Evolutionary conservation across 2,329 filamentous ascomycete genomes (phyloP).

Genomic region (Lasiodiplodia sp.): DNA sequence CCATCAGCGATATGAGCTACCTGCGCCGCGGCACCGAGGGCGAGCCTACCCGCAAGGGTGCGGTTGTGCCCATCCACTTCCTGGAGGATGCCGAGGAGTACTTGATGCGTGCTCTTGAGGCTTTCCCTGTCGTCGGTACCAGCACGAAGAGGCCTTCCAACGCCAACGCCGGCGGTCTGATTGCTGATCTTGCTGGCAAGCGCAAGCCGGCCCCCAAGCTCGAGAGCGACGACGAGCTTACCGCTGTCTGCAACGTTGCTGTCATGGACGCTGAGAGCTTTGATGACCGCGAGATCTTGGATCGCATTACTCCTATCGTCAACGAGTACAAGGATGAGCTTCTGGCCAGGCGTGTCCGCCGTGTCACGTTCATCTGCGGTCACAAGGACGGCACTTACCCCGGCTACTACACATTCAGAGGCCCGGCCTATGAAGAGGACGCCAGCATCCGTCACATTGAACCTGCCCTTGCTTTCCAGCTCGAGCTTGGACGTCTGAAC

Average conservation of each 20-base stretch:
- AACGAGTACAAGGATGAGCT: conserved; percentile 85
- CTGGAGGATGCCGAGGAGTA: conserved; percentile 88
- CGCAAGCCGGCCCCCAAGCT: conserved; percentile 65
- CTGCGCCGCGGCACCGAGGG: conserved; percentile 72
- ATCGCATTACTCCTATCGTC: conserved; percentile 77
- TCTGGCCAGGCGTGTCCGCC: conserved; percentile 79
- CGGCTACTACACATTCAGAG: conserved; percentile 98
- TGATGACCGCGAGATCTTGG: conserved; percentile 81
- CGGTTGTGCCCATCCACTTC: conserved; percentile 91
- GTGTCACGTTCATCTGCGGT: conserved; percentile 95
- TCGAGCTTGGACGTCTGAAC: conserved; percentile 89
- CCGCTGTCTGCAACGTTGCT: conserved; percentile 90
- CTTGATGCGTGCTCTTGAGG: conserved; percentile 82
- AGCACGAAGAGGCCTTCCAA: conserved; percentile 63
- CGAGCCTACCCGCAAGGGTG: conserved; percentile 87
- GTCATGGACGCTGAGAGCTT: conserved; percentile 85
- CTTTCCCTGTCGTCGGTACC: conserved; percentile 68
- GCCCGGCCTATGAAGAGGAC: conserved; percentile 87
- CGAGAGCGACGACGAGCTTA: conserved; percentile 76
- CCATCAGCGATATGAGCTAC: conserved; percentile 96
- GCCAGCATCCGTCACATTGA: conserved; percentile 96
- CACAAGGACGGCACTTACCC: conserved; percentile 94
- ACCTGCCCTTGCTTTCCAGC: conserved; percentile 96
- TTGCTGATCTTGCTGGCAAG: conserved; percentile 76
- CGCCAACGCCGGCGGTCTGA: conserved; percentile 62